Percentiles rank a stretch among this genome's conserved stretches.
Evolutionary conservation across 257 asterid species (phyloP).

Genomic region (Paraleonurus japonicus): DNA sequence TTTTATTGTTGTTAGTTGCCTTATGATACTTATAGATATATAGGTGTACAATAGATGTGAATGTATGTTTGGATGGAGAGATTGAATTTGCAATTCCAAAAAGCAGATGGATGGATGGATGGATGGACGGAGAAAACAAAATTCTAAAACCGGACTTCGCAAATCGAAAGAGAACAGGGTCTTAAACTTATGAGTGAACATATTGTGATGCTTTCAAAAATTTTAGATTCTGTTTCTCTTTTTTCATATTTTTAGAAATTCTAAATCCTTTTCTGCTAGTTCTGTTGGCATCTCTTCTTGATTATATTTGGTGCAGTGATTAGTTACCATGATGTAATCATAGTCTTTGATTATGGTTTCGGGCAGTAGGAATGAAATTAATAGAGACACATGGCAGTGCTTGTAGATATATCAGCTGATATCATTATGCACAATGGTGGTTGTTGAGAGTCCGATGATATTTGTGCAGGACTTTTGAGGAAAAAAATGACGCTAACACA

Average conservation of each 20-base stretch:
- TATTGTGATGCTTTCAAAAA: neutral
- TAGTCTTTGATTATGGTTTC: neutral
- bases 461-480: conserved; percentile 39
- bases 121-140: no score
- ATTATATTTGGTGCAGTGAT: neutral
- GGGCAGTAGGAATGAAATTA: neutral
- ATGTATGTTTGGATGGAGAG: no score
- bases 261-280: neutral
- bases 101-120: no score
- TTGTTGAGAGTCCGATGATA: conserved; percentile 6
- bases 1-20: no score
- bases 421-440: conserved; percentile 1
- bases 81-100: no score
- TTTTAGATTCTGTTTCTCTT: neutral
- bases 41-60: no score
- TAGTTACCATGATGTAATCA: neutral
- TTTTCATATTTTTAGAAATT: neutral
- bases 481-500: conserved; percentile 21
- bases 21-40: no score
- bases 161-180: no score
- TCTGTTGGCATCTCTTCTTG: neutral
- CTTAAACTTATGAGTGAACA: no score
- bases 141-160: no score
- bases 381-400: neutral
- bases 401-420: neutral